Evolutionary conservation across 2,329 filamentous ascomycete species (phyloP), one percentile per base, ranked within the genome.

Genomic region (Botrytis deweyae): DNA sequence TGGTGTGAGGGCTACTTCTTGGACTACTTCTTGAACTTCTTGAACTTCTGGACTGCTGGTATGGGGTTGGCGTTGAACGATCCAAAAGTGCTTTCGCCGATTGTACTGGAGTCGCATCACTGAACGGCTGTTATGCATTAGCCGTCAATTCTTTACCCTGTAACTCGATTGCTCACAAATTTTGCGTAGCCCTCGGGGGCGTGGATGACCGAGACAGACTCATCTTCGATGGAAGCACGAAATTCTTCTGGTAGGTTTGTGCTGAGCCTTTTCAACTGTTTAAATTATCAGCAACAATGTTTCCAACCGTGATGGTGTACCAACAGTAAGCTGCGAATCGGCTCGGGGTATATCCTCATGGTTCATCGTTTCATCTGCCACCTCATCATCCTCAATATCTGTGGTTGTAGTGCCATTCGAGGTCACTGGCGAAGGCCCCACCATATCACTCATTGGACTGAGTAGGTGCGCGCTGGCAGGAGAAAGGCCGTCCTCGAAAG

Each of bases 131-230:
- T 40, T 46, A 38, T 69, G 55, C 3, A 55, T 72, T n/a, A 72
- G 69, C 62, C 25, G 40, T 72, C n/a, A 10, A 52, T 38, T 42
- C 33, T 65, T 71, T 18, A 33, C 10, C 44, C 10, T 52, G 7
- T 22, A 65, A 20, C 29, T 36, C 29, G 36, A 20, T 49, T 65
- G 29, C 61, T 80, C 82, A 96, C 93, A 88, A 96, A 97, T 78
- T 89, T 89, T 73, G 89, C 88, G 82, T 96, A 98, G 75, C 92
- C 93, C 76, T 93, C 87, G 0, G 95, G 94, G 25, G 93, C 93
- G 85, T 97, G 95, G 78, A 98, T 97, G 72, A 97, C 95, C 1
- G 95, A 98, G 71, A 93, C 88, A 38, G 94, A 91, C 77, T 95
- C 93, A 77, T 97, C 93, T 75, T 90, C 90, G 38, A 88, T 87